These are phyloP conservation scores for Cavenderia fasciculata DNA, from an alignment of 78 protist genomes.

Conservation along the genomic window DNA sequence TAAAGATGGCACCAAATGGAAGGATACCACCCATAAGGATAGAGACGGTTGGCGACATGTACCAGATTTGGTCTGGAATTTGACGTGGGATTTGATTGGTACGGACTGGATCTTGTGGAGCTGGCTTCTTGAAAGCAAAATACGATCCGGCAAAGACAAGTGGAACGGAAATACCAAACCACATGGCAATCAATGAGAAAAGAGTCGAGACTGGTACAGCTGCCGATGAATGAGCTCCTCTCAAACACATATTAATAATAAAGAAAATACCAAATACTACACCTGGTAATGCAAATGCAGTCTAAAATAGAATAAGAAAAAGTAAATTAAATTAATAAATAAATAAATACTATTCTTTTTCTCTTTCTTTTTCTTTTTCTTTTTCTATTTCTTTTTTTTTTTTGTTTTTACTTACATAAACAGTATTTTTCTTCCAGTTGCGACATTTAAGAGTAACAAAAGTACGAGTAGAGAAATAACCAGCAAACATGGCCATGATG, in stretches of 20 bases:
- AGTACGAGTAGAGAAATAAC: slow-evolving; percentile 89
- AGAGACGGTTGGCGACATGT: slow-evolving; percentile 91
- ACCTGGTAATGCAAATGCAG: slow-evolving; percentile 85
- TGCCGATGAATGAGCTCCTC: slow-evolving; percentile 89
- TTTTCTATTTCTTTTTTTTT: too few relatives aligned
- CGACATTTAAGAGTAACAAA: slow-evolving; percentile 89
- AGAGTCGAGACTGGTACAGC: slow-evolving; percentile 92
- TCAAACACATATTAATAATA: slow-evolving; percentile 86
- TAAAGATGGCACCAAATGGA: slow-evolving; percentile 97
- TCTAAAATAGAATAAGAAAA: too few relatives aligned
- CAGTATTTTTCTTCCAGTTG: slow-evolving; percentile 88
- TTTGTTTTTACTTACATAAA: slow-evolving; percentile 43
- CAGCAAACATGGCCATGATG: slow-evolving; percentile 93
- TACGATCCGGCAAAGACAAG: slow-evolving; percentile 95
- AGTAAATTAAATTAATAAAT: too few relatives aligned
- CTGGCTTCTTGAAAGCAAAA: slow-evolving; percentile 89
- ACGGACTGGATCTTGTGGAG: slow-evolving; percentile 88
- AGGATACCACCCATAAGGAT: slow-evolving; percentile 94
- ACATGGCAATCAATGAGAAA: slow-evolving; percentile 85
- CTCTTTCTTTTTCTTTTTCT: too few relatives aligned
- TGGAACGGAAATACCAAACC: slow-evolving; percentile 97
- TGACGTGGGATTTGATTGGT: slow-evolving; percentile 96
- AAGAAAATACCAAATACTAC: slow-evolving; percentile 82
- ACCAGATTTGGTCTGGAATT: slow-evolving; percentile 94
- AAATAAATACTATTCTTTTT: too few relatives aligned